A percentile compares a stretch with the other conserved stretches of the same genome.
Conservation (phyloP, 805 yeast species). For the Huiozyma sinensis region DNA sequence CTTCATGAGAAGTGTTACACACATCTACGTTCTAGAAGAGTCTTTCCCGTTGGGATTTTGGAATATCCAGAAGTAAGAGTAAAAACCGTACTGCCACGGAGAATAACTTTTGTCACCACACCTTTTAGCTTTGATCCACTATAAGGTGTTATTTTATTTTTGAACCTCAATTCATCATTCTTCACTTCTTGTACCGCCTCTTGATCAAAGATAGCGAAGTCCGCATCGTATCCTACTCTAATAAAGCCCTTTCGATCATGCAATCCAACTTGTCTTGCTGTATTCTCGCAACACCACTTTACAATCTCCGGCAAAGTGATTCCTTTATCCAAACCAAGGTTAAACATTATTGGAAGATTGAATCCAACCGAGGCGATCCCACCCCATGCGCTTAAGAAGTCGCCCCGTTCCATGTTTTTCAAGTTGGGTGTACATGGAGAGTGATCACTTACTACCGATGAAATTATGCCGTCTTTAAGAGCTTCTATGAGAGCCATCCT, state of each 20-base stretch:
- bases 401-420: conserved; percentile 73
- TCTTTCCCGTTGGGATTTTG: too few species aligned
- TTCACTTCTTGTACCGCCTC: conserved; percentile 37
- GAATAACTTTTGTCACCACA: conserved; percentile 64
- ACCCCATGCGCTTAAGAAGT: conserved; percentile 92
- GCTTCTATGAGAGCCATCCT: conserved; percentile 72
- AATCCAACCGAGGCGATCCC: conserved; percentile 90
- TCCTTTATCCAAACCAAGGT: conserved; percentile 41
- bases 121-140: conserved; percentile 62
- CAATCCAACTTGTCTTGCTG: conserved; percentile 80
- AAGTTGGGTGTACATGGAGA: conserved; percentile 92
- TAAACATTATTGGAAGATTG: conserved; percentile 72
- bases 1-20: too few species aligned
- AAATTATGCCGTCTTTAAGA: conserved; percentile 49
- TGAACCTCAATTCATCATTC: conserved; percentile 54
- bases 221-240: conserved; percentile 75
- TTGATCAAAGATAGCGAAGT: conserved; percentile 73
- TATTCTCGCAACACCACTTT: conserved; percentile 71
- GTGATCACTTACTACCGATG: conserved; percentile 89
- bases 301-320: conserved; percentile 49
- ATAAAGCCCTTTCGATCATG: conserved; percentile 62
- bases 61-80: conserved; percentile 20
- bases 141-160: conserved; percentile 83
- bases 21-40: too few species aligned
- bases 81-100: conserved; percentile 67